Evolutionary conservation across 805 yeast species (phyloP), one percentile per base, ranked within the genome.

Genomic region (Spathaspora boniae): DNA sequence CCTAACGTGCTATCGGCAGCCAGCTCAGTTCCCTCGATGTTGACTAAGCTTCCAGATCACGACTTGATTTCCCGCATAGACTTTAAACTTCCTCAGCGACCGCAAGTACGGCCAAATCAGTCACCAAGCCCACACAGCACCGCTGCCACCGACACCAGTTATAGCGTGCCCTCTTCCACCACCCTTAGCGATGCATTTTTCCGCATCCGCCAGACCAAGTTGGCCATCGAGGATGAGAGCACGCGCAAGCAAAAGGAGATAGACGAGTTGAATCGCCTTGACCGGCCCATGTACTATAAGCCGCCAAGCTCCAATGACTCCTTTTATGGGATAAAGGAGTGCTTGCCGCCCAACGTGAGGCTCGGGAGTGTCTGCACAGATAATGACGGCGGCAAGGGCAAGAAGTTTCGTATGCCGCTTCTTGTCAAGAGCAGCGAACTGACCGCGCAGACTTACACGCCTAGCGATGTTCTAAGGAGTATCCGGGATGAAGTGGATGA

Each of bases 301-400:
- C 65, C 65, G 1, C 63, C 66, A 14, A 38, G 56, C 2, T 46
- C 60, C 2, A 51, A 53, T 15, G 56, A 54, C 27, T 45, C 42
- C 21, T 53, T 49, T 16, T 53, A 51, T 26, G 63, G 63, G 8
- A 45, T 60, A 14, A 48, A 50, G 31, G 37, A 43, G 16, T 51
- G 54, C 29, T 42, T 59, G 24, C 62, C 63, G 4, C 61, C 59
- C 4, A 47, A 41, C 24, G 37, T 41, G 29, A 21, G 33, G 16
- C 20, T 32, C 21, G 32, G 38, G 12, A 16, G 12, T 21, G 12
- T 25, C 14, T 14, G 26, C 9, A 9, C 11, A 19, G 30, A 16
- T 4, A 33, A 37, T 15, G 34, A 39, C 21, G n/a, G n/a, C n/a
- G n/a, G n/a, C n/a, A n/a, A n/a, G n/a, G n/a, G n/a, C n/a, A n/a